Conservation (phyloP, 1,284 basidiomycete species). For the Violaceomyces palustris region DNA sequence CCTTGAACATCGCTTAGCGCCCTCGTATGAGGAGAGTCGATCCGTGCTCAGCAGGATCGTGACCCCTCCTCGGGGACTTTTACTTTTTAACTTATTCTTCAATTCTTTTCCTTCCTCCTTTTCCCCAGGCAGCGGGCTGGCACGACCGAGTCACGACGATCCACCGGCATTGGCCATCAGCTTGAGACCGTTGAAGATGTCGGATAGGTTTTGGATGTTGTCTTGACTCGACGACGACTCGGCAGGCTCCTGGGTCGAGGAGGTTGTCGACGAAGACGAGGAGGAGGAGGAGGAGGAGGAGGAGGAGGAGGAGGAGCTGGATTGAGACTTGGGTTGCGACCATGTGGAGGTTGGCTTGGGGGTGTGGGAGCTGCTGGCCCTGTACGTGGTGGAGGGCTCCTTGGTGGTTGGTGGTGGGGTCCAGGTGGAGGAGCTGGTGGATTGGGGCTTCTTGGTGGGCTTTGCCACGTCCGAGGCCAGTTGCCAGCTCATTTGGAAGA, state of each 20-base stretch:
- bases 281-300: not conserved
- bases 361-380: not conserved
- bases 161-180: constrained; percentile 22
- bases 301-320: constrained; percentile 1
- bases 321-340: constrained; percentile 5
- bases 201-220: constrained; percentile 22
- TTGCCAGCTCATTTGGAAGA: constrained; percentile 40
- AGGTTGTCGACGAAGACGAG: not conserved
- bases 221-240: not conserved
- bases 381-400: not conserved
- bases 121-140: too few species aligned
- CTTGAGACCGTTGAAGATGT: constrained; percentile 22
- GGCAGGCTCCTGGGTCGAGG: not conserved
- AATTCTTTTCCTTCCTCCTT: too few species aligned
- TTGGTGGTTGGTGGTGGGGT: not conserved
- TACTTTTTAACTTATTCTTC: too few species aligned
- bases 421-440: not conserved
- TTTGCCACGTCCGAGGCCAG: not conserved
- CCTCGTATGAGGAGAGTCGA: too few species aligned
- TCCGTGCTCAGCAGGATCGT: too few species aligned
- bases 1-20: too few species aligned
- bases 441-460: not conserved
- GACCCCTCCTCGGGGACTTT: too few species aligned
- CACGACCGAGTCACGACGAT: too few species aligned
- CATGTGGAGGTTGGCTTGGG: constrained; percentile 2